Percentiles rank a stretch among this genome's conserved stretches.
These are phyloP conservation scores for Limtongia smithiae DNA, from an alignment of 805 yeast genomes.

Conservation along the genomic window DNA sequence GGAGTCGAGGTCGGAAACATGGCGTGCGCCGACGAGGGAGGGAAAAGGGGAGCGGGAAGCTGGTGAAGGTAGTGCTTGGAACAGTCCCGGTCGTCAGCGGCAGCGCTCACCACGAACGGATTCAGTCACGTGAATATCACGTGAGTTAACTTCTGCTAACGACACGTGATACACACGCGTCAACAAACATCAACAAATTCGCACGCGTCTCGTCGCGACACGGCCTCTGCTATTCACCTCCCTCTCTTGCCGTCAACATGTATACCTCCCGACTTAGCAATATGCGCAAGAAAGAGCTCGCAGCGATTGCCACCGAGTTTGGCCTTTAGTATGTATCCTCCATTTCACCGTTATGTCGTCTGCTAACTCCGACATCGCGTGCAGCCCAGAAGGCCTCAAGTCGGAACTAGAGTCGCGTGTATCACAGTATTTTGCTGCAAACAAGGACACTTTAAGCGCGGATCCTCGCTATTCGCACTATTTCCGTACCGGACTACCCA, in stretches of 20 bases:
- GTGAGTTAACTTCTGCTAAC: no score
- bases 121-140: no score
- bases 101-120: no score
- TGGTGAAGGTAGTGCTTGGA: no score
- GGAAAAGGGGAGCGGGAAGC: no score
- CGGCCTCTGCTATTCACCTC: background rate
- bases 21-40: no score
- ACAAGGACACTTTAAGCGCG: slow-evolving; percentile 18
- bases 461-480: slow-evolving; percentile 31
- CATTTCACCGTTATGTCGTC: background rate
- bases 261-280: slow-evolving; percentile 32
- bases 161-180: no score
- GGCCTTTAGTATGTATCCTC: slow-evolving; percentile 36
- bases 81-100: no score
- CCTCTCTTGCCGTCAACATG: slow-evolving; percentile 1
- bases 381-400: slow-evolving; percentile 34
- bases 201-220: background rate
- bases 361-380: background rate
- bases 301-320: slow-evolving; percentile 39
- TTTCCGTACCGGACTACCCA: no score
- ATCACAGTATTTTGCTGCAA: slow-evolving; percentile 22
- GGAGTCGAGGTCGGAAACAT: no score
- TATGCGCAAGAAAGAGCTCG: slow-evolving; percentile 41
- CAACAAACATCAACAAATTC: no score
- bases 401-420: slow-evolving; percentile 35